Evolutionary conservation across 805 yeast genomes (phyloP), one percentile per base, ranked within the genome.

Genomic region (Pichia deserticola): DNA sequence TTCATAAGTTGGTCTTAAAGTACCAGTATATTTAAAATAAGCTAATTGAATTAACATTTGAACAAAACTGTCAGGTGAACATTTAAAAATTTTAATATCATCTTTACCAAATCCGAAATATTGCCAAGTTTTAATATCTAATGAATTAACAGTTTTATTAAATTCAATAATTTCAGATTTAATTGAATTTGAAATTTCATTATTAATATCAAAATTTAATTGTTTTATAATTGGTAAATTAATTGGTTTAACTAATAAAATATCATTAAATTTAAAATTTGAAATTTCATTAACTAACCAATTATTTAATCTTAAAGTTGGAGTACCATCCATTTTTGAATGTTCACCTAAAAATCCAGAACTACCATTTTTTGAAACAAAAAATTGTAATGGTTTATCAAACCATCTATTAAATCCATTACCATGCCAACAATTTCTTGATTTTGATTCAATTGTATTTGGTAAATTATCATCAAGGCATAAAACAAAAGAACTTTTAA

Each of bases 301-400:
- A 68, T 89, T 89, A 67, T 92, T 92, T 71, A 92, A 71, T 56
- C 89, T 82, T 61, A 88, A 80, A 33, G 96, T 92, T 63, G 97
- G 96, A 9, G 97, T 88, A 54, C 98, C 99, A 68, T 92, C 99
- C 98, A 92, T 92, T 73, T 81, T 86, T 27, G 97, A 89, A 73
- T 92, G 99, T 72, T 92, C 99, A 54, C 96, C 97, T 63, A 89
- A 70, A 72, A 90, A 92, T 0, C 97, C 98, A 7, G 97, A 87
- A 54, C 81, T 75, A 52, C 93, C 96, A 67, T 89, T 89, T 54
- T 79, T 82, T 52, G 86, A 73, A 48, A 92, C 81, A 58, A 89
- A 77, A 65, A 88, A 82, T 72, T 92, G 93, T 52, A 86, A 72
- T 5, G 97, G 92, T 73, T 92, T 92, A 73, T 92, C 98, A 66